These are phyloP conservation scores for Auricularia heimuer DNA, from an alignment of 768 basidiomycete genomes.

Conservation along the genomic window DNA sequence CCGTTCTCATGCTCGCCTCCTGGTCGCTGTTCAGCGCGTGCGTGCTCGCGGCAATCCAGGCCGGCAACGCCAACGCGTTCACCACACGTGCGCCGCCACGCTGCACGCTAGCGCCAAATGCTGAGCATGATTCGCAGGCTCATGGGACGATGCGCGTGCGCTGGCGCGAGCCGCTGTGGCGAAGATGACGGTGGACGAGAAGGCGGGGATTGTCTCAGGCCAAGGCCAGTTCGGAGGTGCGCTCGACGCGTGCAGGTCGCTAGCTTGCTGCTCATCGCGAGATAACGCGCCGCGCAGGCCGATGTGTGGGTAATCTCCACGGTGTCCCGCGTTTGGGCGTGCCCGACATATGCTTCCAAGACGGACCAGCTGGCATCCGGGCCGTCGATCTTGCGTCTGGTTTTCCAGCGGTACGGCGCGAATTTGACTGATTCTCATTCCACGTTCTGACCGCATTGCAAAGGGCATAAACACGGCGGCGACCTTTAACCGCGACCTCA, in stretches of 20 bases:
- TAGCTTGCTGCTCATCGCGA: slow-evolving; percentile 30
- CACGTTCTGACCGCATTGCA: neutral
- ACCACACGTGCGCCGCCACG: neutral
- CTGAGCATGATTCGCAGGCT: neutral
- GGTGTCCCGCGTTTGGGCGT: slow-evolving; percentile 20
- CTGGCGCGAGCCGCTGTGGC: slow-evolving; percentile 48
- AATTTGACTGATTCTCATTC: neutral
- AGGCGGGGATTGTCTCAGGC: neutral
- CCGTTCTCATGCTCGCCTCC: neutral
- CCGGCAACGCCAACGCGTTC: neutral
- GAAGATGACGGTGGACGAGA: slow-evolving; percentile 9
- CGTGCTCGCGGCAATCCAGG: neutral
- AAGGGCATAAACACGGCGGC: slow-evolving; percentile 65
- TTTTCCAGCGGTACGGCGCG: slow-evolving; percentile 49
- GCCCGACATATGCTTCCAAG: slow-evolving; percentile 56
- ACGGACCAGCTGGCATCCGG: slow-evolving; percentile 72
- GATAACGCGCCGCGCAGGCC: slow-evolving; percentile 50
- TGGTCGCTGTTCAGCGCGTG: neutral
- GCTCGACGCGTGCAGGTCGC: neutral
- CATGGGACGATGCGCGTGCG: slow-evolving; percentile 50
- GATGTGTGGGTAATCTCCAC: slow-evolving; percentile 57
- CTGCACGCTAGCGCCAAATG: neutral
- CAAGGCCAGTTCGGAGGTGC: neutral
- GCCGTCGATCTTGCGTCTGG: slow-evolving; percentile 60
- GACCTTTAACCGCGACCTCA: slow-evolving; percentile 65